Evolutionary conservation across 495 filamentous ascomycete genomes (phyloP).

Genomic region (Aspergillus hancockii): DNA sequence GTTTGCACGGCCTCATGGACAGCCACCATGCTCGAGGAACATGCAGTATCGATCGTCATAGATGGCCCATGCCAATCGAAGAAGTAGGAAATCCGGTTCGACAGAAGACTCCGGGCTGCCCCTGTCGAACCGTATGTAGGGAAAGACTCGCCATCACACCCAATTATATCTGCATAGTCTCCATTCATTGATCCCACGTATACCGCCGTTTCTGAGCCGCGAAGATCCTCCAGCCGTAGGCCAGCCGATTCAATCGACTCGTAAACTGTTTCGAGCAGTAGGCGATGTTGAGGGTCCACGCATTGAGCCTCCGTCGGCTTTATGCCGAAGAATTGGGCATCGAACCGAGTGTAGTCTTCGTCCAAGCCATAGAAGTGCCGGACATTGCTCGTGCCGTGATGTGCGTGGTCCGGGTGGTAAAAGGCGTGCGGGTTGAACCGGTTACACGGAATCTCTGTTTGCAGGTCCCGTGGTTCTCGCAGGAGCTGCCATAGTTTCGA

Average conservation of each 20-base stretch:
- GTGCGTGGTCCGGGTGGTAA: not conserved
- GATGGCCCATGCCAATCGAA: constrained; percentile 34
- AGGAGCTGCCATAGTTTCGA: constrained; percentile 12
- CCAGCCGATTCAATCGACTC: constrained; percentile 56
- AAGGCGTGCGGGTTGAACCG: not conserved
- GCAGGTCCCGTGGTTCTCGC: constrained; percentile 12
- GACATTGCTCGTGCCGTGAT: too few species aligned
- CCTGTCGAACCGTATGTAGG: constrained; percentile 43
- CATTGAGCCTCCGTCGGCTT: constrained; percentile 6
- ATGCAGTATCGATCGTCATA: constrained; percentile 43
- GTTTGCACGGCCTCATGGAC: constrained; percentile 44
- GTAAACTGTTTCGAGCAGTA: constrained; percentile 55
- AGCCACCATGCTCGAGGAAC: constrained; percentile 44
- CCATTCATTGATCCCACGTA: constrained; percentile 27
- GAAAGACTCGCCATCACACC: constrained; percentile 35
- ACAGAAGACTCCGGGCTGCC: constrained; percentile 21
- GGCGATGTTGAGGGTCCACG: constrained; percentile 44
- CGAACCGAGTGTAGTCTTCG: constrained; percentile 5
- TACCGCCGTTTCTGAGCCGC: constrained; percentile 37
- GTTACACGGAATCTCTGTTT: constrained; percentile 2
- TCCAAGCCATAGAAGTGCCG: constrained; percentile 5
- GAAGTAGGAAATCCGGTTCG: constrained; percentile 34
- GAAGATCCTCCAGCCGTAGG: constrained; percentile 29
- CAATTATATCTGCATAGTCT: constrained; percentile 41
- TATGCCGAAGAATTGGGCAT: constrained; percentile 10